Base-by-base conservation (phyloP, 345 rosid genomes). In the Theobroma cacao region DNA sequence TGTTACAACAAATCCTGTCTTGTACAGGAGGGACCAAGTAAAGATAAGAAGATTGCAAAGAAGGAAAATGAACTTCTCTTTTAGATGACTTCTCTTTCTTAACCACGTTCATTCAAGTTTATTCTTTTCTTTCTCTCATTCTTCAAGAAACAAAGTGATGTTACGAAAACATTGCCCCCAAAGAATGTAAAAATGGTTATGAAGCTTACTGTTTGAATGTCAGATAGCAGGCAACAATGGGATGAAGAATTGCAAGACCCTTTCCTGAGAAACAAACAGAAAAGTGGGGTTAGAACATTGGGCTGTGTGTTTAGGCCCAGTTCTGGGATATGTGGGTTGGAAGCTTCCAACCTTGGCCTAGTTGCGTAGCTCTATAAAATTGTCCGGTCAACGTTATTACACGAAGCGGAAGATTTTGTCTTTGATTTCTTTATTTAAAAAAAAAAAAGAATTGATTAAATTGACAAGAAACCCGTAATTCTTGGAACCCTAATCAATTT, bases 291-390 rank as follows among this genome's bases (percentile, higher is more conserved):
- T 36, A 88, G 81, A 79, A 92, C 90, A 68, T 78, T 24, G 20
- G 11, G 38, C 38, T n/a, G 7, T 61, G 40, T 5, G 88, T 92
- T 1, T 7, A 61, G 10, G 38, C 22, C 22, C 38, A 15, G 22
- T 61, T 56, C 14, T 56, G 30, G 61, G 61, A 24, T 24, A 22
- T 17, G 33, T 17, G 67, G 41, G 0, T 33, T 30, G 0, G 18
- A 61, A 31, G 93, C 85, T 77, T 30, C 10, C 7, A 61, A 30
- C 10, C 40, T 61, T 30, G 7, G 41, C 67, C 41, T 34, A 15
- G 3, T 34, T n/a, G n/a, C n/a, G n/a, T n/a, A n/a, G n/a, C n/a
- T n/a, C 91, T 97, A 67, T 91, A 93, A 18, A 63, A 4, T 65
- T 65, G 70, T n/a, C 69, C 7, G 18, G 48, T 65, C 70, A 20